Evolutionary conservation across 805 yeast genomes (phyloP).

Genomic region (Nakazawaea laoshanensis): DNA sequence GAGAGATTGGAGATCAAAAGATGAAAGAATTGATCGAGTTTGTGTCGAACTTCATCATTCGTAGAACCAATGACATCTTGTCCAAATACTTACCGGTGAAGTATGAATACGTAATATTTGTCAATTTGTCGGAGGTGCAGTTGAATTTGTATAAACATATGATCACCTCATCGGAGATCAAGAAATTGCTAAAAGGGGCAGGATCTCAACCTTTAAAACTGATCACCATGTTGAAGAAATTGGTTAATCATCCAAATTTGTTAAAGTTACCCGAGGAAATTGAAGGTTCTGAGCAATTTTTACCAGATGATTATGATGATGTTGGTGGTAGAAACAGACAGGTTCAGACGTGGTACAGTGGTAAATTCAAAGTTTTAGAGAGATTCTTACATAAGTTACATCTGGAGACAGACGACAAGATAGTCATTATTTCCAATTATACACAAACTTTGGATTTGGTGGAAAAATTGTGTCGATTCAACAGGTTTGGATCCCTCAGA

Average conservation of each 20-base stretch:
- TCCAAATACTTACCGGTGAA: conserved; percentile 93
- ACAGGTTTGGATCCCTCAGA: conserved; percentile 69
- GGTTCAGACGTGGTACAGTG: conserved; percentile 74
- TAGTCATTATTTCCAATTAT: conserved; percentile 89
- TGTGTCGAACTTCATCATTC: conserved; percentile 84
- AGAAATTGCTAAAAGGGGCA: conserved; percentile 51
- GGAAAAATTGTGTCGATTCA: conserved; percentile 73
- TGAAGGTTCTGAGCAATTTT: conserved; percentile 53
- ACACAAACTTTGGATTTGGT: conserved; percentile 90
- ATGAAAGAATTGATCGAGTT: conserved; percentile 60
- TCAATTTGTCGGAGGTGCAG: conserved; percentile 76
- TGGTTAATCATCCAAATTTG: conserved; percentile 91
- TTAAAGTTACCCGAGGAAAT: conserved; percentile 69
- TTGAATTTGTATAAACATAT: conserved; percentile 60
- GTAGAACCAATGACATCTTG: conserved; percentile 91
- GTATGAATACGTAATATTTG: conserved; percentile 95
- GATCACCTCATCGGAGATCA: conserved; percentile 72
- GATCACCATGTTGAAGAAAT: conserved; percentile 78
- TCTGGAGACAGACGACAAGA: conserved; percentile 84
- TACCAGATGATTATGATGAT: conserved; percentile 68
- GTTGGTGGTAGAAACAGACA: conserved; percentile 58
- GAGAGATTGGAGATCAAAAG: conserved; percentile 58
- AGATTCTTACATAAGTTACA: conserved; percentile 74
- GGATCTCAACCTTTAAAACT: conserved; percentile 85
- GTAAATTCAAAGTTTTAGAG: conserved; percentile 79